These are phyloP conservation scores for Prinsepia uniflora DNA, from an alignment of 306 rosid species.

Conservation along the genomic window DNA sequence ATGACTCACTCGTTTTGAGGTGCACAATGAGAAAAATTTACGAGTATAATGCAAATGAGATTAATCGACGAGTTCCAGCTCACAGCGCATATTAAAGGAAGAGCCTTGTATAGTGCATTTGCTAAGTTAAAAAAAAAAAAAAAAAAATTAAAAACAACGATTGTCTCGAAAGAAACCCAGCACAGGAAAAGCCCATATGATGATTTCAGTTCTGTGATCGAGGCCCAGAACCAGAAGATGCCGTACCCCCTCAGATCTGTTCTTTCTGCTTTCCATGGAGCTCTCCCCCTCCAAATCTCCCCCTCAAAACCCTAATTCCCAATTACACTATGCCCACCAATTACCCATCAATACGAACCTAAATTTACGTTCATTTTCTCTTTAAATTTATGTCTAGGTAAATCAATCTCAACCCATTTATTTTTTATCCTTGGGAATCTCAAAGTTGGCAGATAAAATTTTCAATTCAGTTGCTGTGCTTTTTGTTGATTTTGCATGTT, in stretches of 20 bases:
- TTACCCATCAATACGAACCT: not conserved
- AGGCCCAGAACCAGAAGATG: not conserved
- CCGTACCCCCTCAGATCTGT: constrained; percentile 2
- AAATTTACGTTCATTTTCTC: not conserved
- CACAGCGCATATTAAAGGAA: too few species aligned
- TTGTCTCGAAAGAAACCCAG: not conserved
- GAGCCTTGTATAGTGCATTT: too few species aligned
- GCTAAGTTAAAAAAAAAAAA: too few species aligned
- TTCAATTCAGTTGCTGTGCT: not conserved
- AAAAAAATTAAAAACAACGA: too few species aligned
- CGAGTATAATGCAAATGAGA: too few species aligned
- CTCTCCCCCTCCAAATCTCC: constrained; percentile 8
- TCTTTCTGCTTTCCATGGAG: constrained; percentile 7
- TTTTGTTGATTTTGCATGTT: not conserved
- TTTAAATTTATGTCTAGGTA: constrained; percentile 4
- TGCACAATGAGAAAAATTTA: too few species aligned
- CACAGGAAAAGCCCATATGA: not conserved
- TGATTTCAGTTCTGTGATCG: not conserved
- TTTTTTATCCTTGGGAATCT: not conserved
- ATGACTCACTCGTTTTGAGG: too few species aligned
- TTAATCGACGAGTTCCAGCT: too few species aligned
- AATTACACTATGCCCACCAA: not conserved
- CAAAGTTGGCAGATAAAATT: not conserved
- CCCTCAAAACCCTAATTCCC: constrained; percentile 25
- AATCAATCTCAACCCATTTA: not conserved